These are phyloP conservation scores for Cucurbita pepo DNA, from an alignment of 306 rosid species.

Conservation along the genomic window DNA sequence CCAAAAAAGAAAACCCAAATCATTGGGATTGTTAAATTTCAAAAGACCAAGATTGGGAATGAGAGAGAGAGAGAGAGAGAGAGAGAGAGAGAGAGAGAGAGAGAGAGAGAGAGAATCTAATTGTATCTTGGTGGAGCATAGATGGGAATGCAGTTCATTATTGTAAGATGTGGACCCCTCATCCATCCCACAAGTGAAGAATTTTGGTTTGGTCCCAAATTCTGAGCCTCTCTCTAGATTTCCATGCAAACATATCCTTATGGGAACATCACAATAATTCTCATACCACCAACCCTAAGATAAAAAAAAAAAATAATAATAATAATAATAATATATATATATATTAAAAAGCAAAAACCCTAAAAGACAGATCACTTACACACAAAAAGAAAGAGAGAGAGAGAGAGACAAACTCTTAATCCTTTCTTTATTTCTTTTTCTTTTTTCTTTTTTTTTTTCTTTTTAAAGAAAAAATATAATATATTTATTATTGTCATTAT, in stretches of 20 bases:
- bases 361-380: not conserved
- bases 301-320: not conserved
- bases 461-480: not conserved
- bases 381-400: not conserved
- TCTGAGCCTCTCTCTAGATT: not conserved
- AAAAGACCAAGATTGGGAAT: not conserved
- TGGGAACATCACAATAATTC: not conserved
- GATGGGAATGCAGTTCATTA: not conserved
- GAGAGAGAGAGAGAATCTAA: not conserved
- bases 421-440: not conserved
- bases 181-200: not conserved
- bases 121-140: constrained; percentile 1
- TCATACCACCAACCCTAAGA: no score
- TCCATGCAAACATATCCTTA: not conserved
- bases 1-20: not conserved
- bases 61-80: not conserved
- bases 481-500: not conserved
- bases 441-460: no score
- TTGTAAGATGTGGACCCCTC: constrained; percentile 1
- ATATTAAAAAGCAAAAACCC: not conserved
- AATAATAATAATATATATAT: no score
- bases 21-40: not conserved
- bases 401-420: not conserved
- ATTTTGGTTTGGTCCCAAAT: constrained; percentile 1
- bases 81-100: not conserved